phyloP scores from a whole-genome alignment of 306 rosid species.

The Pueraria montana region DNA sequence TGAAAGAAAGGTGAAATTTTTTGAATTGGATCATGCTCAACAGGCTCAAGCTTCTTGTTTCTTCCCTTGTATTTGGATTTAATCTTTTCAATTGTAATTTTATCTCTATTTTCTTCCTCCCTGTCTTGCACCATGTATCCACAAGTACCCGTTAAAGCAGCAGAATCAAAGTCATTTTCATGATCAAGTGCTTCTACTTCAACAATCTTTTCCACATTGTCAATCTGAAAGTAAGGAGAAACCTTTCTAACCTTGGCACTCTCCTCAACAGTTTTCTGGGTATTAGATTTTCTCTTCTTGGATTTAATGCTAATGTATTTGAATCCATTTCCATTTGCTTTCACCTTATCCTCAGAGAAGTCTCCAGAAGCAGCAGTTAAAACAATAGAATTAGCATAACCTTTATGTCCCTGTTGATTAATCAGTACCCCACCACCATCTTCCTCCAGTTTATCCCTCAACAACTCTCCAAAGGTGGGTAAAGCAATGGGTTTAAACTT shows the following conservation, averaged over 20 bases:
- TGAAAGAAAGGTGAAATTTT: background rate
- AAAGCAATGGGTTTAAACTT: background rate
- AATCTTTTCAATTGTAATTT: background rate
- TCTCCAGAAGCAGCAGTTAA: background rate
- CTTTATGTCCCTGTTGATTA: background rate
- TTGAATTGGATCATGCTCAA: background rate
- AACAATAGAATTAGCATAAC: background rate
- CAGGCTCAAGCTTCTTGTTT: too few species aligned
- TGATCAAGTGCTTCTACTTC: background rate
- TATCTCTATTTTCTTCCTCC: background rate
- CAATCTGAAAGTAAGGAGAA: slow-evolving; percentile 47
- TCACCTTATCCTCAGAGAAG: too few species aligned
- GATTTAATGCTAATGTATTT: background rate
- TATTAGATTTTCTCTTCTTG: background rate
- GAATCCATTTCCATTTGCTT: background rate
- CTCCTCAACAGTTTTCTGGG: background rate
- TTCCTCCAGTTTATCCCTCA: background rate
- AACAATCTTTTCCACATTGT: background rate
- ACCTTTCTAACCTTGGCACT: background rate
- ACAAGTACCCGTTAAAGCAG: background rate
- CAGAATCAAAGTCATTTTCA: background rate
- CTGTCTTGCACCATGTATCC: background rate
- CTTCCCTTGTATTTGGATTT: too few species aligned
- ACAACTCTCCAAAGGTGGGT: background rate
- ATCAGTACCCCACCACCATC: background rate